phyloP scores from a whole-genome alignment of 2,329 filamentous ascomycete genomes.

The Venturia asperata region DNA sequence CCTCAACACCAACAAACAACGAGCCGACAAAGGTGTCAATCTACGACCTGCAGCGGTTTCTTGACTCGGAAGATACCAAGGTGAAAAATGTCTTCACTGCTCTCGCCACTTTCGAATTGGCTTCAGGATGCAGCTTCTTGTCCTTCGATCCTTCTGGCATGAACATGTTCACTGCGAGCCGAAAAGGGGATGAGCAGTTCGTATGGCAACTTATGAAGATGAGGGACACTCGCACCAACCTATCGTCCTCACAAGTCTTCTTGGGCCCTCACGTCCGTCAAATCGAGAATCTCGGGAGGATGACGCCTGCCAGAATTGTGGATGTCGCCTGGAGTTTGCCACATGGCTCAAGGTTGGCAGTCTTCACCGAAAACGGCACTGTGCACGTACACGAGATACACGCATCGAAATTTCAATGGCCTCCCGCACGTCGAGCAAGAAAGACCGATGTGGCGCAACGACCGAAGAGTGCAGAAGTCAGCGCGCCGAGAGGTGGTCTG shows the following conservation, averaged over 20 bases:
- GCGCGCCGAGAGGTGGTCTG: neutral
- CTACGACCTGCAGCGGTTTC: conserved; percentile 58
- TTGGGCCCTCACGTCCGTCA: conserved; percentile 59
- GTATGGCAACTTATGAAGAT: conserved; percentile 71
- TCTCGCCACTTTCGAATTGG: conserved; percentile 62
- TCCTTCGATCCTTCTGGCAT: conserved; percentile 70
- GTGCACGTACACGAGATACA: conserved; percentile 88
- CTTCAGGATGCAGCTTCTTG: conserved; percentile 71
- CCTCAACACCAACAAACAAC: conserved; percentile 46
- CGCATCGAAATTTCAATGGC: conserved; percentile 76
- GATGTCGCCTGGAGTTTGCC: conserved; percentile 84
- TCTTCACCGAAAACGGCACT: conserved; percentile 92
- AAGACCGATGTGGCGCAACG: conserved; percentile 26
- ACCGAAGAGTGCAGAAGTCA: conserved; percentile 8
- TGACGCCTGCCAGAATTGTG: conserved; percentile 85
- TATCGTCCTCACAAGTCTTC: neutral
- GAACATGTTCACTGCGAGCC: conserved; percentile 70
- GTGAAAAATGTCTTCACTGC: conserved; percentile 50
- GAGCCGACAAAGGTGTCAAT: conserved; percentile 71
- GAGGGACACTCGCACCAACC: conserved; percentile 35
- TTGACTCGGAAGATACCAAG: conserved; percentile 38
- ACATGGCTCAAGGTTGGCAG: conserved; percentile 72
- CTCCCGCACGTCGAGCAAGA: conserved; percentile 53
- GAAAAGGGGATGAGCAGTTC: conserved; percentile 74
- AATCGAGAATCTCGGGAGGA: conserved; percentile 78